These are phyloP conservation scores for Neurospora intermedia DNA, from an alignment of 495 filamentous ascomycete species.

Conservation along the genomic window DNA sequence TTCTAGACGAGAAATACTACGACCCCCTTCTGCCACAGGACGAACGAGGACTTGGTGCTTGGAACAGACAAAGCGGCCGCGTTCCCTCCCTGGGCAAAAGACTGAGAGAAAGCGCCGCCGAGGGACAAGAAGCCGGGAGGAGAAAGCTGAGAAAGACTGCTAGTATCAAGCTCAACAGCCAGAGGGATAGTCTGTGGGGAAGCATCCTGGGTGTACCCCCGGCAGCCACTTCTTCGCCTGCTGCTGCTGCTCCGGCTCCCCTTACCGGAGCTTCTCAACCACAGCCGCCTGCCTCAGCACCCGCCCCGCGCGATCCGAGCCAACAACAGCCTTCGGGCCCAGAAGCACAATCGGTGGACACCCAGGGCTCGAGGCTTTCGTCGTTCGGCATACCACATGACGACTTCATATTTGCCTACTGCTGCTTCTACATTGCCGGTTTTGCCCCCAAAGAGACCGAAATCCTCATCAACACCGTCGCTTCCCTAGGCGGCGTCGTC, in stretches of 20 bases:
- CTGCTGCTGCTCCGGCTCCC: neutral
- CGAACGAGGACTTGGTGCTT: slow-evolving; percentile 68
- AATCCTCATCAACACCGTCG: slow-evolving; percentile 33
- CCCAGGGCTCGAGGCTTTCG: slow-evolving; percentile 16
- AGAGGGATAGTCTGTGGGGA: slow-evolving; percentile 76
- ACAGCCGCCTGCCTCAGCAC: slow-evolving; percentile 4
- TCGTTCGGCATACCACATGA: slow-evolving; percentile 20
- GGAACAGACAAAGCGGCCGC: slow-evolving; percentile 46
- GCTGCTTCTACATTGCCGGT: slow-evolving; percentile 54
- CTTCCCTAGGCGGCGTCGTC: slow-evolving; percentile 35
- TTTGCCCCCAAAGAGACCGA: slow-evolving; percentile 38
- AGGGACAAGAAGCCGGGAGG: slow-evolving; percentile 32
- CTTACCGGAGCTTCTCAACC: neutral
- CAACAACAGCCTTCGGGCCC: slow-evolving; percentile 2
- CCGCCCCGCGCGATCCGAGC: slow-evolving; percentile 1
- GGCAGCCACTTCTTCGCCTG: slow-evolving; percentile 5
- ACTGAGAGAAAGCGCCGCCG: slow-evolving; percentile 16
- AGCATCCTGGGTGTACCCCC: slow-evolving; percentile 55
- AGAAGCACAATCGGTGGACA: slow-evolving; percentile 11
- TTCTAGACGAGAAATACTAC: slow-evolving; percentile 73
- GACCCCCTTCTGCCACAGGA: slow-evolving; percentile 57
- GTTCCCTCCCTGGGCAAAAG: slow-evolving; percentile 29
- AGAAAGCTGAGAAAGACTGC: slow-evolving; percentile 71
- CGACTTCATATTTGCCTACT: slow-evolving; percentile 37
- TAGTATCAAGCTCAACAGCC: slow-evolving; percentile 64